Evolutionary conservation across 1,139 yeast genomes (phyloP), one percentile per base, ranked within the genome.

Genomic region (Scheffersomyces titani): DNA sequence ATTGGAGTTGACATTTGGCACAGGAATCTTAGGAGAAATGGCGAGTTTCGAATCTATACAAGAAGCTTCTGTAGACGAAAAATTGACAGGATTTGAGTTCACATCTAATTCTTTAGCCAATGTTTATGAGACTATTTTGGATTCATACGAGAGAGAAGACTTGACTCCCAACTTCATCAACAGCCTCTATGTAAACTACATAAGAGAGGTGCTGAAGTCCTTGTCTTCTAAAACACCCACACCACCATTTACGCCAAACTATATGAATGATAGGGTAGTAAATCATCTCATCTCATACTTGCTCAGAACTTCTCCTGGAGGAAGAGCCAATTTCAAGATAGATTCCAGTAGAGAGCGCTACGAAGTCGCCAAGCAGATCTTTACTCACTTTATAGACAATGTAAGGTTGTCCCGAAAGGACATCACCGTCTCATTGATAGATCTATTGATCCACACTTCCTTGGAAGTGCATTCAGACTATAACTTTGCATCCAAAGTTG

Each of bases 391-490:
- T 57, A 65, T 66, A 51, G 54, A 61, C 6, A 57, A 60, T 6
- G 55, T 66, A 6, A 54, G 61, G 0, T 50, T 68, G 9, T 55
- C 62, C 2, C 53, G 60, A 19, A 55, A 62, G 1, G 52, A 54
- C 19, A 59, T 69, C 3, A 66, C 69, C 11, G 66, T 71, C 0
- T 70, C 70, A 44, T 61, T 72, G 30, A 64, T 73, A 3, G 81
- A 76, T 51, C 57, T 78, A 19, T 60, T 80, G 58, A 67, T 78
- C 6, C 65, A 68, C 51, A 61, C 73, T 11, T 65, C 76, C 19
- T 65, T 80, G 48, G 51, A 65, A 16, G 59, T 66, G 7, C 79
- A 76, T 56, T 65, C 72, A 20, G 82, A 80, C 57, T 67, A 70
- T 52, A 55, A 62, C 18, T 76, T 75, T 66, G 83, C 83, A 6